Percentiles rank a stretch among this genome's conserved stretches.
Evolutionary conservation across 129 eudicot species (phyloP).

Genomic region (Pulicaria dysenterica): DNA sequence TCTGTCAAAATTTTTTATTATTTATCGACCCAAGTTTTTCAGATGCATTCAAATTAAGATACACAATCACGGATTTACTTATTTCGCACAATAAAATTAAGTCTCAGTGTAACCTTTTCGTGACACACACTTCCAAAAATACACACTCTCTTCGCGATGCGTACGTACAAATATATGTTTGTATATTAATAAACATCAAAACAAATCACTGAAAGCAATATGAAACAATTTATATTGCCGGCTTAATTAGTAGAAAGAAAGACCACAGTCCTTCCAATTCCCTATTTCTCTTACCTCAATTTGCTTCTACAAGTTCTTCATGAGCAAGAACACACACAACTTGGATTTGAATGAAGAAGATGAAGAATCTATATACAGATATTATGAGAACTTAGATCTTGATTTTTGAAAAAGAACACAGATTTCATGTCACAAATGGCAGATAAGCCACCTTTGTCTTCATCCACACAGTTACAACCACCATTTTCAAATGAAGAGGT

Average conservation of each 20-base stretch:
- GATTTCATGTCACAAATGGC: slow-evolving; percentile 17
- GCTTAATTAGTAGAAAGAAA: slow-evolving; percentile 17
- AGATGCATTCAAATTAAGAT: too few relatives aligned
- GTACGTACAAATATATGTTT: not conserved
- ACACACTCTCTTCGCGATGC: not conserved
- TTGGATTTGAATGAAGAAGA: not conserved
- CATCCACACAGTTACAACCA: slow-evolving; percentile 11
- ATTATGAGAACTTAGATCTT: slow-evolving; percentile 5
- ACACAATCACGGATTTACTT: too few relatives aligned
- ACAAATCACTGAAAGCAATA: slow-evolving; percentile 30
- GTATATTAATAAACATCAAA: not conserved
- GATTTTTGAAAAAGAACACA: not conserved
- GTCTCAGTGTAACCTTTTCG: too few relatives aligned
- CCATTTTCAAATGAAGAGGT: slow-evolving; percentile 13
- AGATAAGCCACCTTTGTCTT: slow-evolving; percentile 10
- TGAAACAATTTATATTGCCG: slow-evolving; percentile 31
- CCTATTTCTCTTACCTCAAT: slow-evolving; percentile 14
- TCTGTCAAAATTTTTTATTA: too few relatives aligned
- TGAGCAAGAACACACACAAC: slow-evolving; percentile 19
- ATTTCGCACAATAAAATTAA: too few relatives aligned
- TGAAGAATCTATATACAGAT: not conserved
- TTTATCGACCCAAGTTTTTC: too few relatives aligned
- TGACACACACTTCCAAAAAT: too few relatives aligned
- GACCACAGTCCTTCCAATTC: slow-evolving; percentile 16
- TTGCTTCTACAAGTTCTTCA: slow-evolving; percentile 20